phyloP scores from a whole-genome alignment of 140 eudicot species.

The Senecio squalidus region DNA sequence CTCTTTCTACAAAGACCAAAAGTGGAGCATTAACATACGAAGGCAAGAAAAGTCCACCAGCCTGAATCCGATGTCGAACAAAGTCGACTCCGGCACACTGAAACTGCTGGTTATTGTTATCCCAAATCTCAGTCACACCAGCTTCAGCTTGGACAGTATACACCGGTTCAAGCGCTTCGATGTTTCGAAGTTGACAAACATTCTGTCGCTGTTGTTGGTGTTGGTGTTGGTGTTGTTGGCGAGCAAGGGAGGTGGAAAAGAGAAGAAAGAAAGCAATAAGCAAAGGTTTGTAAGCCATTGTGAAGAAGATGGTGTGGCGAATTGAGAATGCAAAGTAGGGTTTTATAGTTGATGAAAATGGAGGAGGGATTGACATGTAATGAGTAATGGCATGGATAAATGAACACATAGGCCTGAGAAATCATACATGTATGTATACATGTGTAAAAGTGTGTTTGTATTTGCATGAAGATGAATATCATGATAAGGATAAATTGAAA shows the following conservation, averaged over 20 bases:
- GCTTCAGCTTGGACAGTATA: slow-evolving; percentile 48
- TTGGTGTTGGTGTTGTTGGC: slow-evolving; percentile 15
- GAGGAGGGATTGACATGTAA: slow-evolving; percentile 6
- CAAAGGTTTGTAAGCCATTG: slow-evolving; percentile 30
- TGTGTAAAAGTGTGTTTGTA: background rate
- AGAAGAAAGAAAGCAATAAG: slow-evolving; percentile 27
- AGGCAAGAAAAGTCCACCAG: slow-evolving; percentile 65
- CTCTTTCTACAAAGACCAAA: slow-evolving; percentile 45
- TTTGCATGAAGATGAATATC: background rate
- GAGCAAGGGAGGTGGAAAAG: slow-evolving; percentile 30
- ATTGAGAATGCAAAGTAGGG: background rate
- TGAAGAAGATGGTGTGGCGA: slow-evolving; percentile 3
- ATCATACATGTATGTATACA: background rate
- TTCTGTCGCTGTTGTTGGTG: slow-evolving; percentile 13
- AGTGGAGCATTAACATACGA: slow-evolving; percentile 55
- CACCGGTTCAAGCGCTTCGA: slow-evolving; percentile 53
- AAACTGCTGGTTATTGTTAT: slow-evolving; percentile 39
- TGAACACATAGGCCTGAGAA: background rate
- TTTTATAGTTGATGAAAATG: slow-evolving; percentile 2
- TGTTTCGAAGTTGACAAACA: slow-evolving; percentile 43
- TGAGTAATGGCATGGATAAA: background rate
- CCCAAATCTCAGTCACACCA: slow-evolving; percentile 54
- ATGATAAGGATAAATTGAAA: background rate
- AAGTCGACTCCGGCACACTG: slow-evolving; percentile 68
- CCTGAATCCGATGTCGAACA: slow-evolving; percentile 40